A percentile compares a stretch with the other conserved stretches of the same genome.
phyloP scores from a whole-genome alignment of 164 flowering plant genomes.

The Dillenia turbinata region DNA sequence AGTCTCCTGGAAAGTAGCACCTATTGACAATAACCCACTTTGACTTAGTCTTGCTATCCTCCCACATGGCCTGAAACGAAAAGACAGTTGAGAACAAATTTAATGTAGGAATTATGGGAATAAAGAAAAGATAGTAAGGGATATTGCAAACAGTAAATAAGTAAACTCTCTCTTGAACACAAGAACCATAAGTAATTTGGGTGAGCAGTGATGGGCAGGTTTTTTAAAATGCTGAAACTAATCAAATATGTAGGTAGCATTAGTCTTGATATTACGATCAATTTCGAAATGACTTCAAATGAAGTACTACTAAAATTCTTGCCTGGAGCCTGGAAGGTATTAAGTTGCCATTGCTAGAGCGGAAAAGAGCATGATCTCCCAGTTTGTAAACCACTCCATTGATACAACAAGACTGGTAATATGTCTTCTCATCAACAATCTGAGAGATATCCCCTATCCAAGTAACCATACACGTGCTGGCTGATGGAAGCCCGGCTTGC shows the following conservation, averaged over 20 bases:
- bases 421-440: constrained; percentile 50
- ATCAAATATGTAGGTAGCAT: neutral
- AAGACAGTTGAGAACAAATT: neutral
- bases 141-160: neutral
- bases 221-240: neutral
- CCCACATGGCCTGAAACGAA: constrained; percentile 76
- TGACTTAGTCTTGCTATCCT: constrained; percentile 50
- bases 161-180: neutral
- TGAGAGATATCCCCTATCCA: constrained; percentile 62
- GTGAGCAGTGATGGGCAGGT: no score
- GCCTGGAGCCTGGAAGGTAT: constrained; percentile 74
- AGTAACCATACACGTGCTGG: constrained; percentile 35
- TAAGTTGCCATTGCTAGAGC: constrained; percentile 33
- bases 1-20: constrained; percentile 68
- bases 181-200: no score
- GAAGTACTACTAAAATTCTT: constrained; percentile 13
- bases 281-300: neutral
- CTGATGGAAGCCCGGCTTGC: constrained; percentile 22
- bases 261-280: neutral
- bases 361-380: constrained; percentile 64
- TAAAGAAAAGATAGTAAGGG: neutral
- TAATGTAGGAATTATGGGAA: neutral
- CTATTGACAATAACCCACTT: constrained; percentile 55
- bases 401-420: constrained; percentile 55
- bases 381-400: constrained; percentile 58